phyloP scores from a whole-genome alignment of 2,329 filamentous ascomycete genomes.

The Nakataea oryzae region DNA sequence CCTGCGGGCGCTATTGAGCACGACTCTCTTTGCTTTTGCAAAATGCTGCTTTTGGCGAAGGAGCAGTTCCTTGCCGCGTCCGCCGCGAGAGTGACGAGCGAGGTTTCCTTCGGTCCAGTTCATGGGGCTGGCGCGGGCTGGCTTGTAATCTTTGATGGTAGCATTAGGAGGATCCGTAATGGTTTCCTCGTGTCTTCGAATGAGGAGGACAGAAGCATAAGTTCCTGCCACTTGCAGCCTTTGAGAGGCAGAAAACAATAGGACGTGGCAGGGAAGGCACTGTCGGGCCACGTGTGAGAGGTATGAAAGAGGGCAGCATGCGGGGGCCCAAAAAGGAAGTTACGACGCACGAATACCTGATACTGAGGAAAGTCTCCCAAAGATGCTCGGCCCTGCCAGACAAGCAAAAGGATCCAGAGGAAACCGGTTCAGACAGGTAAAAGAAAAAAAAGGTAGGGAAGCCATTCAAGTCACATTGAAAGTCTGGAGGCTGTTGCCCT shows the following conservation, averaged over 20 bases:
- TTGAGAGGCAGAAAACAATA: too few relatives aligned
- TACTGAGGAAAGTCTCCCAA: not conserved
- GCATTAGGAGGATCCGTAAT: not conserved
- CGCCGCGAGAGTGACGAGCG: conserved; percentile 27
- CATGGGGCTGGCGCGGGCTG: conserved; percentile 18
- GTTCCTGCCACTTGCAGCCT: too few relatives aligned
- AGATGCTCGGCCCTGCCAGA: not conserved
- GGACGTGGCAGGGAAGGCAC: not conserved
- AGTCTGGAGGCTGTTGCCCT: not conserved
- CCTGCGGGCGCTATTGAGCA: conserved; percentile 12
- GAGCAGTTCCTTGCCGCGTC: conserved; percentile 20
- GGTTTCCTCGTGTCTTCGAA: not conserved
- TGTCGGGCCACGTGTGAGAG: too few relatives aligned
- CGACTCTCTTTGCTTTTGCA: conserved; percentile 26
- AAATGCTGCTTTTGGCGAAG: conserved; percentile 36
- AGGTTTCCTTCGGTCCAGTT: conserved; percentile 40
- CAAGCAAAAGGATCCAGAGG: not conserved
- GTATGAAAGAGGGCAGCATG: not conserved
- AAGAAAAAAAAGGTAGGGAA: not conserved
- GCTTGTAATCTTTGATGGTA: not conserved
- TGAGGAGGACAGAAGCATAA: too few relatives aligned
- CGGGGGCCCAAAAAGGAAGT: not conserved
- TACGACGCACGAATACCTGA: not conserved
- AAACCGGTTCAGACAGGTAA: not conserved
- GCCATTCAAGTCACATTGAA: not conserved